These are phyloP conservation scores for Gardenia jasminoides DNA, from an alignment of 257 asterid genomes.

Conservation along the genomic window DNA sequence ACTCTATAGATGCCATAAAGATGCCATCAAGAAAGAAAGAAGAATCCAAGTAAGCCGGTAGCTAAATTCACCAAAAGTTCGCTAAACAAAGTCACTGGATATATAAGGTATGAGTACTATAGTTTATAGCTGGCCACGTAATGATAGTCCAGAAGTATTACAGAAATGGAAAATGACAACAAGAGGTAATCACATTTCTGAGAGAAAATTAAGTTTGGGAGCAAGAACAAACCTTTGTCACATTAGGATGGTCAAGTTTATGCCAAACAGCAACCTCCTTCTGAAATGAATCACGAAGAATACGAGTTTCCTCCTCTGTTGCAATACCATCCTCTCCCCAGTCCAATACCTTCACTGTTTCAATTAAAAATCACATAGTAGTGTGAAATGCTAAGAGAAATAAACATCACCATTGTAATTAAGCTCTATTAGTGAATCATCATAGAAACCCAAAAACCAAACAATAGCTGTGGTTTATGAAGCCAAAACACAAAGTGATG, in stretches of 20 bases:
- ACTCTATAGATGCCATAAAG: not conserved
- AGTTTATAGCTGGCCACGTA: not conserved
- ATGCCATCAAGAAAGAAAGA: not conserved
- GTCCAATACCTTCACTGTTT: conserved; percentile 63
- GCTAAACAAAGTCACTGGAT: not conserved
- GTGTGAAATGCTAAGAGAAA: conserved; percentile 14
- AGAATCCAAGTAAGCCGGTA: not conserved
- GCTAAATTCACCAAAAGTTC: not conserved
- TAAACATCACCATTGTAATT: not conserved
- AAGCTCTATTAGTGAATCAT: not conserved
- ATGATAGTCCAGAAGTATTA: not conserved
- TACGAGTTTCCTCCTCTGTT: conserved; percentile 52
- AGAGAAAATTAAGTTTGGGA: not conserved
- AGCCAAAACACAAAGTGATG: not conserved
- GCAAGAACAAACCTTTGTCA: conserved; percentile 47
- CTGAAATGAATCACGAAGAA: conserved; percentile 51
- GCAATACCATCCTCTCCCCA: conserved; percentile 74
- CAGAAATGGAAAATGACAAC: not conserved
- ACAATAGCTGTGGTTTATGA: not conserved
- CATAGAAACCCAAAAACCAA: not conserved
- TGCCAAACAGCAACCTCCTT: conserved; percentile 77
- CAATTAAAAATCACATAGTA: conserved; percentile 11
- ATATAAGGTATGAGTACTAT: not conserved
- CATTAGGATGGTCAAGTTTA: conserved; percentile 69
- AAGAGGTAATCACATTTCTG: not conserved